Percentiles rank a stretch among this genome's conserved stretches.
These are phyloP conservation scores for Gnetum montanum DNA, from an alignment of 75 land plant genomes.

Conservation along the genomic window DNA sequence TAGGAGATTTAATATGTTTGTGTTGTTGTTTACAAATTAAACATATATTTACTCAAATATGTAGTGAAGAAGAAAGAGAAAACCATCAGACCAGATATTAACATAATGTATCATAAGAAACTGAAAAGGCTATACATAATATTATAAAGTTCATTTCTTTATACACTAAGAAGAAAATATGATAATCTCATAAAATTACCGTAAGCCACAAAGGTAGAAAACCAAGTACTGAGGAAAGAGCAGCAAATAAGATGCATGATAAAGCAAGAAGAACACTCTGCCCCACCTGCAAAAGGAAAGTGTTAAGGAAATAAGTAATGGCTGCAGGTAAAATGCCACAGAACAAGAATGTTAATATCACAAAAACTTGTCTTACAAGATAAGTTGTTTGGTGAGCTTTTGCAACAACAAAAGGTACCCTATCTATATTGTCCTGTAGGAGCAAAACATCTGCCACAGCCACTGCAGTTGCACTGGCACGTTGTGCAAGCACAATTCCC, in stretches of 20 bases:
- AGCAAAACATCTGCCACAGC: constrained; percentile 97
- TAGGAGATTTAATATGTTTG: no score
- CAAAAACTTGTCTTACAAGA: constrained; percentile 38
- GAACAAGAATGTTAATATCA: not conserved
- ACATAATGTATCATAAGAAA: no score
- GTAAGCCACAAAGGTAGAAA: constrained; percentile 97
- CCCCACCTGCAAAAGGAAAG: constrained; percentile 63
- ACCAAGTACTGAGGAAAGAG: constrained; percentile 91
- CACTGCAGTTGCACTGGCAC: constrained; percentile 95
- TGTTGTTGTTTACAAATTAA: no score
- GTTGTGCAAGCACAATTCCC: constrained; percentile 73
- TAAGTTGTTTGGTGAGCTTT: constrained; percentile 91
- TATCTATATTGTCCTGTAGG: constrained; percentile 80
- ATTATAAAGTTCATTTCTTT: no score
- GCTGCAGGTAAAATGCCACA: not conserved
- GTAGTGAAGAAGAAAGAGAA: no score
- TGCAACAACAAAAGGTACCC: constrained; percentile 87
- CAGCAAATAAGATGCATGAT: constrained; percentile 72
- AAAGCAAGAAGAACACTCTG: constrained; percentile 94
- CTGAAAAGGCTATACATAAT: no score
- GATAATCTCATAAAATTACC: no score
- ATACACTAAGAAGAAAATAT: no score
- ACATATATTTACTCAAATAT: no score
- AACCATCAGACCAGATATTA: no score
- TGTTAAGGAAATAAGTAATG: constrained; percentile 3